Conservation (phyloP, 73 alveolate genomes). For the Paramecium pentaurelia region DNA sequence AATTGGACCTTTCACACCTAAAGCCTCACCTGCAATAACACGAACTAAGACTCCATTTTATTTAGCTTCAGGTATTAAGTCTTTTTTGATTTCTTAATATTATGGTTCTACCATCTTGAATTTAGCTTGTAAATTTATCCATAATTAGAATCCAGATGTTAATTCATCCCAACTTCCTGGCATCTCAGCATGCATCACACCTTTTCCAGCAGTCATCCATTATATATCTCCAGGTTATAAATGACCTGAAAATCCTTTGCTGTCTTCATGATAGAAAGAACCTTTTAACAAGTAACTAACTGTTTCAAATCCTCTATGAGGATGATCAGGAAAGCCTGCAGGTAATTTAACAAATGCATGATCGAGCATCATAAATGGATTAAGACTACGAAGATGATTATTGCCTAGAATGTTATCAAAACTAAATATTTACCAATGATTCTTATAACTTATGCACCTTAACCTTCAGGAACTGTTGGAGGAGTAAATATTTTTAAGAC, state of each 20-base stretch:
- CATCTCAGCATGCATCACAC: slow-evolving; percentile 93
- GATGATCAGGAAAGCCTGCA: slow-evolving; percentile 97
- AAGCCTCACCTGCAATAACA: slow-evolving; percentile 88
- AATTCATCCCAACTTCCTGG: slow-evolving; percentile 73
- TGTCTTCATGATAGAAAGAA: slow-evolving; percentile 69
- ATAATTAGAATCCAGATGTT: slow-evolving; percentile 79
- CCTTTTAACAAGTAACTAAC: slow-evolving; percentile 92
- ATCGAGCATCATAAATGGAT: slow-evolving; percentile 86
- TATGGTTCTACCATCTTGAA: slow-evolving; percentile 78
- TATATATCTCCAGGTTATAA: slow-evolving; percentile 82
- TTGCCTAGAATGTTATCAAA: not conserved
- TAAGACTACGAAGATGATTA: slow-evolving; percentile 61
- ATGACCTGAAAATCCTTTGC: slow-evolving; percentile 73
- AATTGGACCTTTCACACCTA: slow-evolving; percentile 86
- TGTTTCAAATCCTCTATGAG: slow-evolving; percentile 97
- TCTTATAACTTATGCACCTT: slow-evolving; percentile 82
- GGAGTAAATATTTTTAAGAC: slow-evolving; percentile 35
- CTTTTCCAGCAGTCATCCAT: slow-evolving; percentile 98
- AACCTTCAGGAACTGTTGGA: slow-evolving; percentile 80
- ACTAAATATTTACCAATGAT: slow-evolving; percentile 67
- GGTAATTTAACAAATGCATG: slow-evolving; percentile 79
- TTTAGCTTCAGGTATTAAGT: slow-evolving; percentile 63
- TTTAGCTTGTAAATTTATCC: slow-evolving; percentile 77
- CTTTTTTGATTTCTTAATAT: slow-evolving; percentile 70
- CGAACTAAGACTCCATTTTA: slow-evolving; percentile 67